Percentiles rank a stretch among this genome's conserved stretches.
Conservation (phyloP, 1,284 basidiomycete genomes). For the Ceratobasidium sp. region DNA sequence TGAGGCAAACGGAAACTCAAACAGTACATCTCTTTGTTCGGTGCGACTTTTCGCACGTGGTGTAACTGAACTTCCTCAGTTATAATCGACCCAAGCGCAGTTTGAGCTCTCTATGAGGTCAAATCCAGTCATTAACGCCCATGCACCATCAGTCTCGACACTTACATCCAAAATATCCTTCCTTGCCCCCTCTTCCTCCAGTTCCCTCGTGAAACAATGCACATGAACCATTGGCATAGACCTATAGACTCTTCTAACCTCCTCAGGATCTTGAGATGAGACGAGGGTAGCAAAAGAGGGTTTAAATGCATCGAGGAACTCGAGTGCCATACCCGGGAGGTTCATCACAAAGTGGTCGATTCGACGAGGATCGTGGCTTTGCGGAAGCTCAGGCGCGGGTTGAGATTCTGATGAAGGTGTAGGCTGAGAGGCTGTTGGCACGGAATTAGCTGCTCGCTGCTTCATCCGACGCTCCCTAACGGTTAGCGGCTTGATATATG, state of each 20-base stretch:
- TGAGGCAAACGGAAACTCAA: conserved; percentile 89
- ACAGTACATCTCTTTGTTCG: conserved; percentile 99
- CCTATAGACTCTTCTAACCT: conserved; percentile 9
- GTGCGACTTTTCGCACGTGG: conserved; percentile 93
- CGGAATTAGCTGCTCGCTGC: conserved; percentile 5
- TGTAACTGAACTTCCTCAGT: conserved; percentile 73
- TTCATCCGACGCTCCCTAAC: conserved; percentile 33
- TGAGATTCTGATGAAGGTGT: background rate
- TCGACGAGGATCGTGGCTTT: conserved; percentile 57
- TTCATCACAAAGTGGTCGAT: conserved; percentile 98
- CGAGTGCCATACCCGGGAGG: conserved; percentile 91
- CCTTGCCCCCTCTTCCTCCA: conserved; percentile 77
- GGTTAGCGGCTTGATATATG: conserved; percentile 34
- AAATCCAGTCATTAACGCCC: background rate
- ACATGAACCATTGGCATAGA: conserved; percentile 93
- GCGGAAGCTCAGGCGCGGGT: conserved; percentile 13
- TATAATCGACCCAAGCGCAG: conserved; percentile 72
- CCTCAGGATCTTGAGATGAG: conserved; percentile 63
- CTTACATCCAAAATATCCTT: conserved; percentile 83
- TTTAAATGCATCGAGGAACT: conserved; percentile 90
- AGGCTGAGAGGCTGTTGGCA: background rate
- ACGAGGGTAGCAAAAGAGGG: conserved; percentile 71
- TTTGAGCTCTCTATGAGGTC: conserved; percentile 76
- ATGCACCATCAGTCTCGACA: background rate
- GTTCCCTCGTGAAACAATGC: conserved; percentile 94